Evolutionary conservation across 2,329 filamentous ascomycete species (phyloP), one percentile per base, ranked within the genome.

Genomic region (Microcyclospora tardicrescens): DNA sequence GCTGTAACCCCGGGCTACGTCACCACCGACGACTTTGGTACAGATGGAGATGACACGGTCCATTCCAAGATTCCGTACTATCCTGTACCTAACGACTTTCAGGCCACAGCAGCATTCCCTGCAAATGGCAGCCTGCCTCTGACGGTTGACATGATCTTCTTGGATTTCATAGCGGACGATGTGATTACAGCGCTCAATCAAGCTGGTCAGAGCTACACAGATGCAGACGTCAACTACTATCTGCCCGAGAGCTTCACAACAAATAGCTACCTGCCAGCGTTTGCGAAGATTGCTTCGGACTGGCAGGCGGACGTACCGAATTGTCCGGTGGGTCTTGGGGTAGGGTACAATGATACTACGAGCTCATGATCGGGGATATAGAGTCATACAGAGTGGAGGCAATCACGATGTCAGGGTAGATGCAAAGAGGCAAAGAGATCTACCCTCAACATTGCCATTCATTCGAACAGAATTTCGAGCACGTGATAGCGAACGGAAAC

Each of bases 11-110:
- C 70, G 0, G 73, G 72, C 2, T 74, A 75, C 53, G 66, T 62
- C 2, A 77, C 73, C 0, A 63, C 51, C 2, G 73, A 77, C 44
- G 73, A 75, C 50, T 75, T 73, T 46, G 73, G 72, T 36, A 62
- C 55, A 2, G 72, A 65, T 46, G 69, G 71, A 12, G 73, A 76
- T 47, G 73, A 77, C 43, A 76, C 72, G 0, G 48, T 62, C 5
- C 72, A 76, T 54, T 58, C 60, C 3, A 37, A 40, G 6, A 70
- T 74, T 33, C 63, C 69, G 1, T 51, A 60, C 39, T 72, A 68
- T 56, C 33, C 48, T 1, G 61, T 69, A 33, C 71, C 72, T 4
- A 61, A 66, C 43, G 69, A 69, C 47, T 67, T 72, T 47, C 65
- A 71, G 49, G 64, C 63, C 2, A 63, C 66, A 12, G 69, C 57